Conservation (phyloP, 257 asterid species). For the Schizonepeta tenuifolia region DNA sequence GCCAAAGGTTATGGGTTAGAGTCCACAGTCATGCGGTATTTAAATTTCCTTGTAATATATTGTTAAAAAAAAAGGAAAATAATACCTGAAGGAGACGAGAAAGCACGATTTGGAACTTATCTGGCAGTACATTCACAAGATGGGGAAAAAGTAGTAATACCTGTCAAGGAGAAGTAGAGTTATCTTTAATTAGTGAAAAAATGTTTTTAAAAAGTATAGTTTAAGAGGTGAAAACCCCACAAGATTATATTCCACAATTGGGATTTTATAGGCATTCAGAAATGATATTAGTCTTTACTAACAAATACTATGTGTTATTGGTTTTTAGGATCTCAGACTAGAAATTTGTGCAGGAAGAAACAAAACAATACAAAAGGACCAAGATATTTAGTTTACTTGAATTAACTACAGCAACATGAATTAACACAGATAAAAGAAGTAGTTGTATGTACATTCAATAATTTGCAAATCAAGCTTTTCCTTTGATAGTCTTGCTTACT, state of each 20-base stretch:
- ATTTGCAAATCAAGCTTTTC: neutral
- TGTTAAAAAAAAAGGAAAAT: conserved; percentile 9
- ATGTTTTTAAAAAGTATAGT: neutral
- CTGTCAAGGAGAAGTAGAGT: conserved; percentile 52
- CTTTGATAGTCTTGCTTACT: neutral
- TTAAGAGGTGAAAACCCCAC: conserved; percentile 6
- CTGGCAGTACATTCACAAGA: conserved; percentile 75
- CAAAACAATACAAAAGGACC: neutral
- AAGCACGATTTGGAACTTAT: conserved; percentile 84
- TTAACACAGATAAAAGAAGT: neutral
- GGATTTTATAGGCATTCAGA: neutral
- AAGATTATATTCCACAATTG: conserved; percentile 7
- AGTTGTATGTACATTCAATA: conserved; percentile 8
- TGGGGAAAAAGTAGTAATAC: conserved; percentile 75
- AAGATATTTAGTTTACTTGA: neutral
- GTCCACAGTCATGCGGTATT: too few relatives aligned
- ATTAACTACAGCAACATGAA: neutral
- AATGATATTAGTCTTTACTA: neutral
- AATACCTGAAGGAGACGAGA: conserved; percentile 83
- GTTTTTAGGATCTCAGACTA: neutral
- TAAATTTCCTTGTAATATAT: too few relatives aligned
- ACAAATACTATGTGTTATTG: conserved; percentile 8
- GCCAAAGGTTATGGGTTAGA: too few relatives aligned
- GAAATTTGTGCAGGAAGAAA: neutral
- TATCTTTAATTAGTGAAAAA: conserved; percentile 23